Evolutionary conservation across 768 basidiomycete species (phyloP).

Genomic region (Coprinellus aureogranulatus): DNA sequence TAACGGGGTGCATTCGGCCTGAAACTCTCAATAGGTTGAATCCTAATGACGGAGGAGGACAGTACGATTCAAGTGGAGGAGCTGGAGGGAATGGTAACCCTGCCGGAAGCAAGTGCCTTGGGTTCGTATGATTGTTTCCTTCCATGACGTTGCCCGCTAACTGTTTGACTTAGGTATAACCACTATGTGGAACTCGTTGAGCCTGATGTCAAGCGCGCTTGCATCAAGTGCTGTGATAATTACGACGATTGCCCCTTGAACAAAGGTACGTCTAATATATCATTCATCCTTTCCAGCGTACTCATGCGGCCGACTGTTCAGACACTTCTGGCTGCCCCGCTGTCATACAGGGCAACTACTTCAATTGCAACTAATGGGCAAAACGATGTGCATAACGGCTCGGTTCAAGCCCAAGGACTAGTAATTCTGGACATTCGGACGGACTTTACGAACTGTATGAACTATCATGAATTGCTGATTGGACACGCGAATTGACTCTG

Average conservation of each 20-base stretch:
- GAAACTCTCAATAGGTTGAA: conserved; percentile 41
- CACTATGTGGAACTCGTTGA: conserved; percentile 60
- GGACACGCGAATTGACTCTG: too few relatives aligned
- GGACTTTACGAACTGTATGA: too few relatives aligned
- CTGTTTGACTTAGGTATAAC: conserved; percentile 36
- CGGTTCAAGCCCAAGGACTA: neutral
- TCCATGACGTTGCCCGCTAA: neutral
- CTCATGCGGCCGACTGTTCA: conserved; percentile 13
- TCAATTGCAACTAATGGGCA: conserved; percentile 35
- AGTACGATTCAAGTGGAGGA: conserved; percentile 58
- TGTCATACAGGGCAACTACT: conserved; percentile 53
- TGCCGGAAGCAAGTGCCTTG: conserved; percentile 45
- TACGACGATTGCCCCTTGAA: conserved; percentile 48
- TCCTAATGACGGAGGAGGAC: conserved; percentile 47
- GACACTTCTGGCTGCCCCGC: conserved; percentile 50
- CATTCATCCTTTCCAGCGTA: neutral
- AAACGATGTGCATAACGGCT: too few relatives aligned
- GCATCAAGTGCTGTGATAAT: conserved; percentile 59
- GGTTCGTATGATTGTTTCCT: conserved; percentile 28
- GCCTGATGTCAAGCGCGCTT: conserved; percentile 46
- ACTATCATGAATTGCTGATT: too few relatives aligned
- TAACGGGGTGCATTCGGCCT: conserved; percentile 54
- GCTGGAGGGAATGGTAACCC: conserved; percentile 49
- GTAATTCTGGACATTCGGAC: neutral
- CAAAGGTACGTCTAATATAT: conserved; percentile 31